Conservation (phyloP, 2,329 filamentous ascomycete species). For the Aureobasidium sp. region DNA sequence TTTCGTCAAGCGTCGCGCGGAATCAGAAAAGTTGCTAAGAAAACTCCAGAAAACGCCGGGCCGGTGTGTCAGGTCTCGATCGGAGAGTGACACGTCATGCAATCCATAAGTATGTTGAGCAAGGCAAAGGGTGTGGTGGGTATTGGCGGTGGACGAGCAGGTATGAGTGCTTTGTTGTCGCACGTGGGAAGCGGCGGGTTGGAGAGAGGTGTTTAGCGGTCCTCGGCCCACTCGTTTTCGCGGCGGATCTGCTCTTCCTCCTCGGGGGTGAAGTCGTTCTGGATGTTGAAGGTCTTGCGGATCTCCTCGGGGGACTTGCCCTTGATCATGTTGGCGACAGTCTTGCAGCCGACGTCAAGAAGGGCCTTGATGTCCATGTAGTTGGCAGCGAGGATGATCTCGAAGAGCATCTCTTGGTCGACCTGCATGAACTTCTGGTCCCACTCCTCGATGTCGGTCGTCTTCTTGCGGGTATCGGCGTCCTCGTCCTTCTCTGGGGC, state of each 20-base stretch:
- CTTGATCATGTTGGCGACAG: constrained; percentile 99
- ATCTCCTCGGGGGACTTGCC: constrained; percentile 99
- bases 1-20: background rate
- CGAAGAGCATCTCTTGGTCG: constrained; percentile 98
- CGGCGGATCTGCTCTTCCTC: constrained; percentile 86
- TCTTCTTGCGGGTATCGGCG: constrained; percentile 91
- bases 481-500: constrained; percentile 77
- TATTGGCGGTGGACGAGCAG: background rate
- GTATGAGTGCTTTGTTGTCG: background rate
- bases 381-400: constrained; percentile 96
- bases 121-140: background rate
- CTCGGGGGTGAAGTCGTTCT: constrained; percentile 97
- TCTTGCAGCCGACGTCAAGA: constrained; percentile 97
- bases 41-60: constrained; percentile 9
- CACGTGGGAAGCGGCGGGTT: background rate
- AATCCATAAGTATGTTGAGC: constrained; percentile 4
- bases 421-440: constrained; percentile 99
- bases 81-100: constrained; percentile 4
- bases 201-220: constrained; percentile 14
- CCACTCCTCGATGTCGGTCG: constrained; percentile 98
- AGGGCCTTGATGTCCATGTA: constrained; percentile 98
- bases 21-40: background rate
- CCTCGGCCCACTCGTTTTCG: constrained; percentile 44
- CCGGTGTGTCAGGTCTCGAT: background rate
- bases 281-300: constrained; percentile 99